Conservation (phyloP, 2,329 filamentous ascomycete genomes). For the Ascomycota sp. region DNA sequence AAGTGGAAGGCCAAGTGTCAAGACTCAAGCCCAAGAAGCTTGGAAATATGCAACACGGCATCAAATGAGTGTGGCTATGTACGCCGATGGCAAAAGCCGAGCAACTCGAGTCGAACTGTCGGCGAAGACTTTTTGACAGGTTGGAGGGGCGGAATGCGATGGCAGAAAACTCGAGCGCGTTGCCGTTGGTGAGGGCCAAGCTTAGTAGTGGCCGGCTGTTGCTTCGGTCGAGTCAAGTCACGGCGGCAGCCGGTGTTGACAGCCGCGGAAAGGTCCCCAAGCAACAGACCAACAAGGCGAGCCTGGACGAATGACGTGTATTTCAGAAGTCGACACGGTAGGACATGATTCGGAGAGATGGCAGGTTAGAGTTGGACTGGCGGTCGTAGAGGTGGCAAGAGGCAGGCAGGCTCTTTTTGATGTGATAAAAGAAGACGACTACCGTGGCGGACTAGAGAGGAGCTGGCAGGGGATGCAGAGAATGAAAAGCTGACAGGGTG, state of each 20-base stretch:
- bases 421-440: neutral
- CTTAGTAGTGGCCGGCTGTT: no score
- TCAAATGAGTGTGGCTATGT: neutral
- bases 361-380: neutral
- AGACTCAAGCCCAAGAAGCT: neutral
- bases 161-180: no score
- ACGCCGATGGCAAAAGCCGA: no score
- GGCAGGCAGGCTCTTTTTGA: neutral
- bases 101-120: no score
- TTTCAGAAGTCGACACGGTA: neutral
- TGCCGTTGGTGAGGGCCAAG: no score
- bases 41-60: neutral
- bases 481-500: slow-evolving; percentile 1
- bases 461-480: neutral
- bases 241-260: neutral
- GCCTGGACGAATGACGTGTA: neutral
- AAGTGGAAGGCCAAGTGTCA: neutral
- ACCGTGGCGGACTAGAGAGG: no score
- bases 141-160: no score
- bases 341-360: neutral
- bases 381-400: neutral
- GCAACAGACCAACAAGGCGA: neutral
- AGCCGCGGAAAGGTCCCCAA: neutral
- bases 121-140: no score
- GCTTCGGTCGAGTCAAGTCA: no score